Conservation (phyloP, 164 flowering plant genomes). For the Aristolochia contorta region DNA sequence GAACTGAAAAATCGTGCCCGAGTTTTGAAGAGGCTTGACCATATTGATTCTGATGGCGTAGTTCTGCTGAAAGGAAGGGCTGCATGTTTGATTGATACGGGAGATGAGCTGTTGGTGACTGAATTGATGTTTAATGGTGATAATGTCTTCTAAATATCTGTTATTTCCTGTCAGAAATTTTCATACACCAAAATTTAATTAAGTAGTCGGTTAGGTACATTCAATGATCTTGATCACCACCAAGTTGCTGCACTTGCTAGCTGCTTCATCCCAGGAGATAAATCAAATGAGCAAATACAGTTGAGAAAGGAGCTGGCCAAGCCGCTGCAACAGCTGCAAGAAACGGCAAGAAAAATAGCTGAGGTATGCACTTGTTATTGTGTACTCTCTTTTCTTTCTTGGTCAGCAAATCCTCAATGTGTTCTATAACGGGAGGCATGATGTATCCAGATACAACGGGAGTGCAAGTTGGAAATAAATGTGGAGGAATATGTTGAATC, state of each 20-base stretch:
- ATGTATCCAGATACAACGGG: slow-evolving; percentile 72
- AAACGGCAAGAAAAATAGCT: slow-evolving; percentile 91
- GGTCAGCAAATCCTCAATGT: neutral
- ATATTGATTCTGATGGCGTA: slow-evolving; percentile 92
- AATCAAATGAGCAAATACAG: slow-evolving; percentile 78
- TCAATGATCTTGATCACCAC: slow-evolving; percentile 93
- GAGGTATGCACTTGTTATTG: slow-evolving; percentile 37
- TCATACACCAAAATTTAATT: neutral
- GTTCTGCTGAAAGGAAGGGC: slow-evolving; percentile 97
- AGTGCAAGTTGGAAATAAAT: slow-evolving; percentile 88
- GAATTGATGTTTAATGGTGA: slow-evolving; percentile 98
- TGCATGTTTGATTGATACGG: slow-evolving; percentile 97
- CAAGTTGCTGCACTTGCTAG: slow-evolving; percentile 98
- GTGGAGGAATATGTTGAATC: slow-evolving; percentile 96
- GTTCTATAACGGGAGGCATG: neutral
- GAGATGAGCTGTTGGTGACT: slow-evolving; percentile 96
- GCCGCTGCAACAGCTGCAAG: slow-evolving; percentile 94
- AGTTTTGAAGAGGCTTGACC: slow-evolving; percentile 92
- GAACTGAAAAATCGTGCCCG: slow-evolving; percentile 90
- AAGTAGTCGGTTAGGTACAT: slow-evolving; percentile 50
- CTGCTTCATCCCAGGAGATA: slow-evolving; percentile 94
- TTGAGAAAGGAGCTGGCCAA: slow-evolving; percentile 83
- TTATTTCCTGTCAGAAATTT: neutral
- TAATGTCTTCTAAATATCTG: neutral
- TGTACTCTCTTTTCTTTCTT: neutral